Conservation (phyloP, 371 early-diverging fungal genomes). For the Circinella minor region DNA sequence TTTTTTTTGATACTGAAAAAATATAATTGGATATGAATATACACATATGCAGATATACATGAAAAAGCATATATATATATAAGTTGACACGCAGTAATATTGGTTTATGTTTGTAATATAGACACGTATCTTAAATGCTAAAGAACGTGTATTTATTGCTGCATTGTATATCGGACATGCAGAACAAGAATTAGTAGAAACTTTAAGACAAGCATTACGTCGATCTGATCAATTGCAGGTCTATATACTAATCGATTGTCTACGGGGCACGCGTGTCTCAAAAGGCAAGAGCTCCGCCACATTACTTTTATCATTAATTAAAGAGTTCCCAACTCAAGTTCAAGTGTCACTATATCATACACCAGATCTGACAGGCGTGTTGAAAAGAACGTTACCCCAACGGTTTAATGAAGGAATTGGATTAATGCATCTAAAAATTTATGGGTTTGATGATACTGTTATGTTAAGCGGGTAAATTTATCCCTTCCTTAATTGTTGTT, state of each 20-base stretch:
- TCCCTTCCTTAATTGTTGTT: no score
- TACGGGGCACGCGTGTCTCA: constrained; percentile 83
- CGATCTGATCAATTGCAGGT: constrained; percentile 61
- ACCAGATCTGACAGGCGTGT: constrained; percentile 76
- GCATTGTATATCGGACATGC: constrained; percentile 88
- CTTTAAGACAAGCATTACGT: constrained; percentile 60
- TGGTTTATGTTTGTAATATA: constrained; percentile 20
- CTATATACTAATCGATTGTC: constrained; percentile 81
- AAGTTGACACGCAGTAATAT: no score
- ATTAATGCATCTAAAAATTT: constrained; percentile 93
- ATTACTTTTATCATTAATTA: constrained; percentile 69
- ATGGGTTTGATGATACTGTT: constrained; percentile 86
- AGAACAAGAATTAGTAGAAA: constrained; percentile 78
- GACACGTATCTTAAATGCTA: constrained; percentile 69
- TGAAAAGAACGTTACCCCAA: constrained; percentile 77
- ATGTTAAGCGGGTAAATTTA: constrained; percentile 84
- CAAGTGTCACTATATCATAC: constrained; percentile 83
- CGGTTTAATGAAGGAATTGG: constrained; percentile 94
- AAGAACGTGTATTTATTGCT: constrained; percentile 77
- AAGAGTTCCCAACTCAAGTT: constrained; percentile 70
- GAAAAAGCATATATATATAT: no score
- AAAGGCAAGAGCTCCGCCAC: constrained; percentile 68
- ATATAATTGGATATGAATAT: no score
- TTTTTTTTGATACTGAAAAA: no score
- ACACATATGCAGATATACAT: no score